These are phyloP conservation scores for Candida endomychidarum DNA, from an alignment of 805 yeast genomes.

Conservation along the genomic window DNA sequence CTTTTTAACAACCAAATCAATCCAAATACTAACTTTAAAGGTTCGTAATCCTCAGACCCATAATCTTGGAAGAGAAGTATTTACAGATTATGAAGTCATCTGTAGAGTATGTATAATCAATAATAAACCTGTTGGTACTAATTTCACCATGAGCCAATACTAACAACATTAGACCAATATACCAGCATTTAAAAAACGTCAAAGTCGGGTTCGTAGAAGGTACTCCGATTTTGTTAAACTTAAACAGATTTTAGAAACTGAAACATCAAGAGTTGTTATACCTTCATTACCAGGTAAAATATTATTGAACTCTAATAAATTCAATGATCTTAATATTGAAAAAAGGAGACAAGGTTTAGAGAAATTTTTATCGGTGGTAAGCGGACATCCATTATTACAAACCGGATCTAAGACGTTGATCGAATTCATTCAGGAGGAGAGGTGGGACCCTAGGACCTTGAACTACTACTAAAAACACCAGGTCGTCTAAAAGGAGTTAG, in stretches of 20 bases:
- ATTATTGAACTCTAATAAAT: constrained; percentile 60
- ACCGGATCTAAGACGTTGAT: constrained; percentile 76
- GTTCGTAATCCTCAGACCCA: constrained; percentile 73
- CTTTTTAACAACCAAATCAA: background rate
- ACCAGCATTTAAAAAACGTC: constrained; percentile 73
- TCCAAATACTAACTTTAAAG: constrained; percentile 21
- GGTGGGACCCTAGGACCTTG: constrained; percentile 51
- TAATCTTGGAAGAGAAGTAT: constrained; percentile 61
- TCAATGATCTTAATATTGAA: constrained; percentile 80
- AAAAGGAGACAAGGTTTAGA: constrained; percentile 81
- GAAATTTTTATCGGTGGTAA: constrained; percentile 71
- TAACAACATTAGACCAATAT: constrained; percentile 58
- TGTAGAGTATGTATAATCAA: constrained; percentile 46
- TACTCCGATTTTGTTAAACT: constrained; percentile 89
- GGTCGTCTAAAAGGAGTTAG: background rate
- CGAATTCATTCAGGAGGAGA: constrained; percentile 84
- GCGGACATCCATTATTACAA: constrained; percentile 92
- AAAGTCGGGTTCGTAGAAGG: constrained; percentile 74
- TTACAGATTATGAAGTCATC: constrained; percentile 87
- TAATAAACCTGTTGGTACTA: constrained; percentile 14
- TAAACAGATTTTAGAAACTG: constrained; percentile 69
- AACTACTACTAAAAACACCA: constrained; percentile 13
- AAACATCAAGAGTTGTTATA: constrained; percentile 74
- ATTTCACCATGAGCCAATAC: constrained; percentile 3
- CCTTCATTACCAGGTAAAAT: constrained; percentile 94